A percentile compares a stretch with the other conserved stretches of the same genome.
These are phyloP conservation scores for Globisporangium perplexum DNA, from an alignment of 352 stramenopile species.

Conservation along the genomic window DNA sequence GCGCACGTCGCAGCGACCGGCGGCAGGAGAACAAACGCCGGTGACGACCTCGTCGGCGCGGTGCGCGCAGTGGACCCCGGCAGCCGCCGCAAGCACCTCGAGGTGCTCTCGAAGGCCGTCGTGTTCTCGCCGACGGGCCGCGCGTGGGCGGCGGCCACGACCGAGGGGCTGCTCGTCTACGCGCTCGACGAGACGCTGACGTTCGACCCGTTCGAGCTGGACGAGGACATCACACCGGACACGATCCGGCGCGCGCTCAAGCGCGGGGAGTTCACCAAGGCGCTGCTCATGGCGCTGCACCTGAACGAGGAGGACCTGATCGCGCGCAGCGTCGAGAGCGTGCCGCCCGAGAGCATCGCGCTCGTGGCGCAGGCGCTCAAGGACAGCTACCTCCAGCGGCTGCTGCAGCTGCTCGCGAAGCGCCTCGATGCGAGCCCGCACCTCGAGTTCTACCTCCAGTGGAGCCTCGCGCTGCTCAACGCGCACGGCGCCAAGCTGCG, in stretches of 20 bases:
- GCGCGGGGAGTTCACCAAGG: slow-evolving; percentile 88
- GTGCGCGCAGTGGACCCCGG: slow-evolving; percentile 92
- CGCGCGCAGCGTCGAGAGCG: slow-evolving; percentile 87
- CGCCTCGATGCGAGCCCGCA: slow-evolving; percentile 91
- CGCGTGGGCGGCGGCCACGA: slow-evolving; percentile 96
- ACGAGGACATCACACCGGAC: slow-evolving; percentile 96
- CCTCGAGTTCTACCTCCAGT: slow-evolving; percentile 97
- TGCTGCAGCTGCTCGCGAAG: slow-evolving; percentile 93
- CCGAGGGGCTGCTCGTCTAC: slow-evolving; percentile 97
- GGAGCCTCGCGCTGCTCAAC: slow-evolving; percentile 93
- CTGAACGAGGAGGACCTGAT: slow-evolving; percentile 96
- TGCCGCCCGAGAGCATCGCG: slow-evolving; percentile 85
- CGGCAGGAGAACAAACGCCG: slow-evolving; percentile 21
- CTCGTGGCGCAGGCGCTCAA: slow-evolving; percentile 90
- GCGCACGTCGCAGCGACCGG: slow-evolving; percentile 35
- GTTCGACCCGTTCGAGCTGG: slow-evolving; percentile 98
- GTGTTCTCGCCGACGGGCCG: slow-evolving; percentile 96
- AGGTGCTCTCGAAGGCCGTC: slow-evolving; percentile 90
- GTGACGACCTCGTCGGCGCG: slow-evolving; percentile 64
- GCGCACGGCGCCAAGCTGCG: slow-evolving; percentile 87
- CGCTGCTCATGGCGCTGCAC: slow-evolving; percentile 95
- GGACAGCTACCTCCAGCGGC: slow-evolving; percentile 88
- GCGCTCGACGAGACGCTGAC: slow-evolving; percentile 94
- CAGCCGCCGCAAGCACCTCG: slow-evolving; percentile 77
- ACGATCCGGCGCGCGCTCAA: slow-evolving; percentile 85